phyloP scores from a whole-genome alignment of 352 stramenopile species.

The Phytophthora citrophthora region DNA sequence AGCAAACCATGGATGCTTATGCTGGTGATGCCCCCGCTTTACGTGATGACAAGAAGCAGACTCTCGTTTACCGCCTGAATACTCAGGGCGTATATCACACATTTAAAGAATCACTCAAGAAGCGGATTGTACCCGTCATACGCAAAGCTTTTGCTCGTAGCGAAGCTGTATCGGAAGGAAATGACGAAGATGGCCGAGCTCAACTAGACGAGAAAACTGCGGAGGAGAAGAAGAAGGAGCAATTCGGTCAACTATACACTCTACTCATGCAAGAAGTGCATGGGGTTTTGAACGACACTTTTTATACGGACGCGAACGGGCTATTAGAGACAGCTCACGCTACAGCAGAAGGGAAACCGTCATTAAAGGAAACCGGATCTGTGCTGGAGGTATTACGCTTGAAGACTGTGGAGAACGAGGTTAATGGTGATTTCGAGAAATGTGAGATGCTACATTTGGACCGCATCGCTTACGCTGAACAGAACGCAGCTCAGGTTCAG shows the following conservation, averaged over 20 bases:
- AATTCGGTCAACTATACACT: conserved; percentile 73
- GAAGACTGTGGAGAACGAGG: conserved; percentile 73
- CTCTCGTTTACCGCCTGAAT: conserved; percentile 82
- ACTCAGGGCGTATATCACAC: conserved; percentile 76
- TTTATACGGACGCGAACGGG: conserved; percentile 46
- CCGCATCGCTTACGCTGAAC: conserved; percentile 63
- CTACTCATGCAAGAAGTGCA: conserved; percentile 85
- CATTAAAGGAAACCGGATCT: conserved; percentile 29
- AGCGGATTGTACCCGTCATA: conserved; percentile 77
- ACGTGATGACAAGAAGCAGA: conserved; percentile 74
- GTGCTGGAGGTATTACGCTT: conserved; percentile 49
- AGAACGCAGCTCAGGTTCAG: conserved; percentile 29
- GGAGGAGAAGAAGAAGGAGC: conserved; percentile 55
- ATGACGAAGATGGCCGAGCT: conserved; percentile 13
- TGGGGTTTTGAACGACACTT: conserved; percentile 60
- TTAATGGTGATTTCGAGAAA: conserved; percentile 71
- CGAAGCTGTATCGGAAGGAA: conserved; percentile 23
- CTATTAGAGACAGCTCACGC: conserved; percentile 43
- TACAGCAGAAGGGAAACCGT: conserved; percentile 22
- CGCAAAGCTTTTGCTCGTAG: conserved; percentile 56
- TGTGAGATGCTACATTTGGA: conserved; percentile 70
- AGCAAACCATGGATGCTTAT: conserved; percentile 10
- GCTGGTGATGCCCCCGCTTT: conserved; percentile 22
- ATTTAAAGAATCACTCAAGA: conserved; percentile 88
- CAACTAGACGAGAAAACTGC: conserved; percentile 12